Evolutionary conservation across 345 rosid genomes (phyloP).

Genomic region (Combretum micranthum): DNA sequence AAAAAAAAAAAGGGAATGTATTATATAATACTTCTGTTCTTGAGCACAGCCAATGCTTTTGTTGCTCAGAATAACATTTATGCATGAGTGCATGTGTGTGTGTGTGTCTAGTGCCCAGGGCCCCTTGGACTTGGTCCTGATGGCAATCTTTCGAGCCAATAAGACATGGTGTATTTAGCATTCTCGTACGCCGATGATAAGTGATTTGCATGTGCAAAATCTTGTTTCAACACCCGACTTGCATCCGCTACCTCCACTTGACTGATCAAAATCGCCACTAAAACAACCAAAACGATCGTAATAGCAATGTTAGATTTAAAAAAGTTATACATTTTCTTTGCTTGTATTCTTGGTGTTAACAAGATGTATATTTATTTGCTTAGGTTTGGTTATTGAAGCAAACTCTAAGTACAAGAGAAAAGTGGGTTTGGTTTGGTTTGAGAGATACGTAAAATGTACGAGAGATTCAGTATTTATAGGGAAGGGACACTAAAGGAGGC

Average conservation of each 20-base stretch:
- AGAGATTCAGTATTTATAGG: too few species aligned
- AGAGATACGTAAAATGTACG: too few species aligned
- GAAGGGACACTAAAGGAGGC: too few species aligned
- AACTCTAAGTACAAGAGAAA: too few species aligned
- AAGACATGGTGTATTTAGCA: constrained; percentile 11
- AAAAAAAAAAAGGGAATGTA: neutral
- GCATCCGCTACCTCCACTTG: constrained; percentile 25
- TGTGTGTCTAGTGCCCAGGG: neutral
- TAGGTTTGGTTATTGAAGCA: too few species aligned
- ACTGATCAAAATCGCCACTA: constrained; percentile 17
- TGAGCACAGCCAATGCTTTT: too few species aligned
- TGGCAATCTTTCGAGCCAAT: constrained; percentile 10
- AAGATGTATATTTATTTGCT: too few species aligned
- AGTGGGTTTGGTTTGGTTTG: too few species aligned
- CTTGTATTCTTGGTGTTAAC: too few species aligned
- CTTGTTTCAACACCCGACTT: constrained; percentile 25
- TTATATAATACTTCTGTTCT: too few species aligned
- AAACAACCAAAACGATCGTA: constrained; percentile 20
- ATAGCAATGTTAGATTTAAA: constrained; percentile 8
- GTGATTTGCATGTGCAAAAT: constrained; percentile 8
- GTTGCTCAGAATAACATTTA: too few species aligned
- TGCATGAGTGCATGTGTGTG: neutral
- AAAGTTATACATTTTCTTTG: constrained; percentile 10
- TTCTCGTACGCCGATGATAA: constrained; percentile 14
- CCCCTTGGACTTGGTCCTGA: constrained; percentile 12